Base-by-base conservation (phyloP, 2,329 filamentous ascomycete genomes). In the Alternaria angustiovoidea region DNA sequence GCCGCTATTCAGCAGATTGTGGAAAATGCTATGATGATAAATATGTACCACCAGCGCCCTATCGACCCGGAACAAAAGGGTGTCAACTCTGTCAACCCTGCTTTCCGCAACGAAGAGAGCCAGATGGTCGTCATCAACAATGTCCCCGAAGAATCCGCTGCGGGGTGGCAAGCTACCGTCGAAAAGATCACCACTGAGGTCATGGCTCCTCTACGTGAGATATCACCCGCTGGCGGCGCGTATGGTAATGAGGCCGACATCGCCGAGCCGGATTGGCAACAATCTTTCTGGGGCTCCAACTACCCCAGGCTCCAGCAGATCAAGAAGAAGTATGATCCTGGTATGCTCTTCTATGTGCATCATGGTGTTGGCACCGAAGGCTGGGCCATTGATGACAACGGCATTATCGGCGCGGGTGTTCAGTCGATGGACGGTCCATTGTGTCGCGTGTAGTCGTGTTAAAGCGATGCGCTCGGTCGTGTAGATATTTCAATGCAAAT, bases 241-340 rank as follows among this genome's bases (percentile, higher is more conserved):
- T 81, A 81, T 52, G 53, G 75, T 18, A 81, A 81, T 48, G 77
- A 79, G 61, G 79, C 79, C 5, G 74, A 81, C 61, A 71, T 75
- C 8, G 74, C 72, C n/a, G 79, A 82, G 63, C 74, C 78, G 5
- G 63, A 75, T 26, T 81, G 78, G 67, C 76, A 81, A 57, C 26
- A 73, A 20, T 67, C 75, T 7, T 82, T 81, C 64, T 82, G 76
- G 75, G 81, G 80, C 6, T 56, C 57, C 14, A 73, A 75, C 49
- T 77, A 77, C 52, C 61, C 65, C 2, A 56, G 65, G 30, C 63
- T 77, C 16, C 28, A 68, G 51, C 54, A 62, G 51, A 59, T 75
- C 54, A 77, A 78, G 66, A 64, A 70, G 57, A 68, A 68, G 51
- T 69, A 66, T 59, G 74, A 78, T 51, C 72, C 73, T 3, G 65